Evolutionary conservation across 768 basidiomycete species (phyloP), one percentile per base, ranked within the genome.

Genomic region (Russula lepida): DNA sequence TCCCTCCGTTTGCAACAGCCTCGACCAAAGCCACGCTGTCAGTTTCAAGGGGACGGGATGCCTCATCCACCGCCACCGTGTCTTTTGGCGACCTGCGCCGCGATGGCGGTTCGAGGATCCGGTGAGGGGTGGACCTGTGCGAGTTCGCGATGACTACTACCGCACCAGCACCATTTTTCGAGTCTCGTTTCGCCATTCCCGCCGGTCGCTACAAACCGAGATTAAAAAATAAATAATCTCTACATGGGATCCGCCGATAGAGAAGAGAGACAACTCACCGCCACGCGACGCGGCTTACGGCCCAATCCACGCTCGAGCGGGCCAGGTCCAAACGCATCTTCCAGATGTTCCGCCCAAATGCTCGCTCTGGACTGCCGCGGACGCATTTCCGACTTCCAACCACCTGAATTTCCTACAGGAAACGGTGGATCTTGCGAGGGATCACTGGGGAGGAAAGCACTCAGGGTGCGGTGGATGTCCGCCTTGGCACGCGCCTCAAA

Each of bases 311-410:
- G 64, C 3, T 50, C 33, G 27, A 65, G 55, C 12, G 52, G 56
- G 21, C 64, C 64, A 13, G 64, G 61, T 13, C 64, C 64, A 43
- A 58, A 65, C 37, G 57, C 49, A 28, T 54, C 54, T 43, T 65
- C 62, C 25, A 65, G 64, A 30, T 55, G 44, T 32, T 63, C 60
- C 6, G 55, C 47, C 63, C 63, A 64, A 32, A 62, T 50, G 25
- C 50, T 44, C 32, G 27, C 56, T 23, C 56, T 47, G 7, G 60
- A 47, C 25, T 53, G 51, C 11, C 61, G 61, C 37, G 51, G 61
- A 43, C 44, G 56, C 13, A 58, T 23, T 35, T 62, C 56, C 3
- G 56, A 46, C 12, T 51, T 57, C 55, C 60, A 50, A 21, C 55
- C 23, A 25, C 19, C 50, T 11, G 15, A 17, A 2, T 15, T 54